A percentile compares a stretch with the other conserved stretches of the same genome.
Evolutionary conservation across 2,329 filamentous ascomycete genomes (phyloP).

Genomic region (Beauveria bassiana): DNA sequence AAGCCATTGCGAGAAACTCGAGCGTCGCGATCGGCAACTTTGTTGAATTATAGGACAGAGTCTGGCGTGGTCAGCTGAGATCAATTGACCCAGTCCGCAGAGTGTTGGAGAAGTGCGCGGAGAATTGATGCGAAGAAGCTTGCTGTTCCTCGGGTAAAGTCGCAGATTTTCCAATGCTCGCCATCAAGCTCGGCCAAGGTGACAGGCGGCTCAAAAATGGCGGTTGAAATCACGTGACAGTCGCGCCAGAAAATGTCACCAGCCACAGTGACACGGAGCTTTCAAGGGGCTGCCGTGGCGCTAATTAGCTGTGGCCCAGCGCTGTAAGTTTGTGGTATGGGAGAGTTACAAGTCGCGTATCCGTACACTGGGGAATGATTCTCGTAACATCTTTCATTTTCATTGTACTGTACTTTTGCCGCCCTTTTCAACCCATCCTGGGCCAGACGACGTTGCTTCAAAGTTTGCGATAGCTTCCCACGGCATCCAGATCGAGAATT

Average conservation of each 20-base stretch:
- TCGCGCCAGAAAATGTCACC: neutral
- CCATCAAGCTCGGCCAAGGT: slow-evolving; percentile 23
- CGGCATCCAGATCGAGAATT: neutral
- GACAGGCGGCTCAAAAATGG: slow-evolving; percentile 10
- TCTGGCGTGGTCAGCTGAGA: slow-evolving; percentile 29
- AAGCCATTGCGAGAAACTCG: slow-evolving; percentile 48
- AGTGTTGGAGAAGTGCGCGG: slow-evolving; percentile 32
- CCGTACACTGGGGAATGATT: neutral
- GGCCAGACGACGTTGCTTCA: neutral
- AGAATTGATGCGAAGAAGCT: slow-evolving; percentile 32
- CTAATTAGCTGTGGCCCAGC: slow-evolving; percentile 6
- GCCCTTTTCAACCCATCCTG: neutral
- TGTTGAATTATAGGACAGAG: neutral
- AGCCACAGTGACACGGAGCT: neutral
- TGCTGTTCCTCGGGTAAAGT: slow-evolving; percentile 38
- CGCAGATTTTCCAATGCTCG: slow-evolving; percentile 33
- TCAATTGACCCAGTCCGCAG: slow-evolving; percentile 37
- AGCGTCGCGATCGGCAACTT: slow-evolving; percentile 35
- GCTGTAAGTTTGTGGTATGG: neutral
- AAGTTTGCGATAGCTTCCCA: neutral
- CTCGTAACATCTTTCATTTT: neutral
- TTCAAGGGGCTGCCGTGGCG: slow-evolving; percentile 5
- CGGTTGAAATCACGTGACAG: slow-evolving; percentile 10
- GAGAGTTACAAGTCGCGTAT: neutral
- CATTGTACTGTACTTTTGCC: neutral